These are phyloP conservation scores for Penicillium subrubescens DNA, from an alignment of 495 filamentous ascomycete genomes.

Conservation along the genomic window DNA sequence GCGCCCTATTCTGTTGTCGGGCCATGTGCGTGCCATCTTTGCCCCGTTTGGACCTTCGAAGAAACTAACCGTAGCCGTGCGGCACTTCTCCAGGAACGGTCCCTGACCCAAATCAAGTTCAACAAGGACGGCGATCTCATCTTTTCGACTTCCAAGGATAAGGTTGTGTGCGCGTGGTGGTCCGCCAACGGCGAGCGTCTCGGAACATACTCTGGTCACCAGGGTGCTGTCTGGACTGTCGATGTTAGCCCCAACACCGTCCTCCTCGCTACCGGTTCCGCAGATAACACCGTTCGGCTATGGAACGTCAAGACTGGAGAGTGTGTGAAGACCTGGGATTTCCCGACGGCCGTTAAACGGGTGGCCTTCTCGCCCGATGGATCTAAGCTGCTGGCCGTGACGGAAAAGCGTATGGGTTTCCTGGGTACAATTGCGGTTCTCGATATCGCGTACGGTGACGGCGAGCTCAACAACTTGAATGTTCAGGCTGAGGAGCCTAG, in stretches of 20 bases:
- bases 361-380: slow-evolving; percentile 96
- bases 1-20: slow-evolving; percentile 93
- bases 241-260: slow-evolving; percentile 94
- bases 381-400: slow-evolving; percentile 83
- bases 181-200: slow-evolving; percentile 92
- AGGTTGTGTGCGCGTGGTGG: slow-evolving; percentile 93
- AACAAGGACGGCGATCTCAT: slow-evolving; percentile 96
- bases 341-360: slow-evolving; percentile 91
- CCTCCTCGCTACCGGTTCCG: slow-evolving; percentile 90
- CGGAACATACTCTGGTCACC: slow-evolving; percentile 94
- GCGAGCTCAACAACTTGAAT: slow-evolving; percentile 52
- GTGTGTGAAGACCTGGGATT: slow-evolving; percentile 94
- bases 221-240: slow-evolving; percentile 97
- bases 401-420: slow-evolving; percentile 96
- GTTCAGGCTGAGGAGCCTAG: slow-evolving; percentile 79
- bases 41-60: slow-evolving; percentile 22
- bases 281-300: slow-evolving; percentile 96
- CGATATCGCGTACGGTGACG: slow-evolving; percentile 76
- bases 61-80: slow-evolving; percentile 27
- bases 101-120: slow-evolving; percentile 97
- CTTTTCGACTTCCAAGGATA: slow-evolving; percentile 97
- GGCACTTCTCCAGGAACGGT: slow-evolving; percentile 68
- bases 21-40: slow-evolving; percentile 66
- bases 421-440: slow-evolving; percentile 90
- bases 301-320: slow-evolving; percentile 96